These are phyloP conservation scores for Quercus glauca DNA, from an alignment of 306 rosid species.

Conservation along the genomic window DNA sequence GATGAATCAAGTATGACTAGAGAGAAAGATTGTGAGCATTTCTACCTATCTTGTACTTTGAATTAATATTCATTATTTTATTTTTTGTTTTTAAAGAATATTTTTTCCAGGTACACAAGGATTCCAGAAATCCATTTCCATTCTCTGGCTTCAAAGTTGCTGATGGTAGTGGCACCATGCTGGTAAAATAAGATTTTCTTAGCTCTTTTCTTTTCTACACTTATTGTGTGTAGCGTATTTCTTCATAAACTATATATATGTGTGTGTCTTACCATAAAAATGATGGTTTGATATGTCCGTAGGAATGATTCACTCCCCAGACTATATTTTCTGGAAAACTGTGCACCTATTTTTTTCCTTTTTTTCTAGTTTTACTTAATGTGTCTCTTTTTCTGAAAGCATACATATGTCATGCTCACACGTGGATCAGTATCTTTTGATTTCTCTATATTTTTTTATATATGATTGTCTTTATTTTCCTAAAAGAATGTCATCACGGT, in stretches of 20 bases:
- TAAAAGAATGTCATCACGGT: too few relatives aligned
- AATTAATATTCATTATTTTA: background rate
- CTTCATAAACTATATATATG: background rate
- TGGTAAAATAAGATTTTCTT: slow-evolving; percentile 41
- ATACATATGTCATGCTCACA: background rate
- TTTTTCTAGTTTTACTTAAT: too few relatives aligned
- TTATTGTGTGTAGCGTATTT: background rate
- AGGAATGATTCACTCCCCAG: background rate
- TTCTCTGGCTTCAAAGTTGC: slow-evolving; percentile 92
- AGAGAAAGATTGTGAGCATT: slow-evolving; percentile 82
- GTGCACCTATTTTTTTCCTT: background rate
- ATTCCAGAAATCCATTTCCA: slow-evolving; percentile 64
- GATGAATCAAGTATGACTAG: slow-evolving; percentile 99
- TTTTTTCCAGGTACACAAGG: slow-evolving; percentile 54
- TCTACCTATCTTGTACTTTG: slow-evolving; percentile 2
- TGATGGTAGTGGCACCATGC: slow-evolving; percentile 85
- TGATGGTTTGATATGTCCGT: background rate
- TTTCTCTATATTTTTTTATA: background rate
- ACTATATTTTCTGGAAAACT: too few relatives aligned
- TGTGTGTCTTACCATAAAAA: background rate
- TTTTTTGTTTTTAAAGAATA: too few relatives aligned
- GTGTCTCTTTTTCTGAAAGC: background rate
- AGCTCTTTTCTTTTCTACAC: background rate
- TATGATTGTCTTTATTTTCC: too few relatives aligned
- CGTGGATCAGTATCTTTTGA: background rate